Evolutionary conservation across 1,284 basidiomycete species (phyloP).

Genomic region (Leccinum variabile): DNA sequence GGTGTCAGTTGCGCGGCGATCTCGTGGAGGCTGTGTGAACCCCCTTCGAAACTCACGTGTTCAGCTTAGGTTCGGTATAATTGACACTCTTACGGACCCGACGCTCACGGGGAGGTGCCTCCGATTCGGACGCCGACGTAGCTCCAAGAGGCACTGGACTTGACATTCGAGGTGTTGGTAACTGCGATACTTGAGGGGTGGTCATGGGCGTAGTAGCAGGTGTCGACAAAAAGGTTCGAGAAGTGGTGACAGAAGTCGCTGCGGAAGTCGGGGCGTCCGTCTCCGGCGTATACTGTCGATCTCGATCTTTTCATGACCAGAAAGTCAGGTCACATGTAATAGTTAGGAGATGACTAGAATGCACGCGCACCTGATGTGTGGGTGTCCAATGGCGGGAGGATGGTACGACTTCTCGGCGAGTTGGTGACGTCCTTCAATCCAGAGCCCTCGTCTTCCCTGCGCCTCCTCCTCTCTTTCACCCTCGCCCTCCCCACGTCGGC

Average conservation of each 20-base stretch:
- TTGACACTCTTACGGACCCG: constrained; percentile 80
- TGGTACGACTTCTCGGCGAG: constrained; percentile 41
- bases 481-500: constrained; percentile 31
- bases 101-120: constrained; percentile 53
- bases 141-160: constrained; percentile 46
- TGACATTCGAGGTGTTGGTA: constrained; percentile 48
- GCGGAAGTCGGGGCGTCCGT: constrained; percentile 37
- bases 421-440: constrained; percentile 67
- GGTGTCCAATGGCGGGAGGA: constrained; percentile 41
- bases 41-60: constrained; percentile 63
- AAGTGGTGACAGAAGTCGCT: constrained; percentile 37
- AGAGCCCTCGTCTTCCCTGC: constrained; percentile 39
- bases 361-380: constrained; percentile 35
- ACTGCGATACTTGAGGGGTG: constrained; percentile 34
- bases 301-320: constrained; percentile 37
- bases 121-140: constrained; percentile 38
- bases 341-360: neutral
- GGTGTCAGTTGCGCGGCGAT: constrained; percentile 14
- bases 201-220: constrained; percentile 43
- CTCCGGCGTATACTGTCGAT: constrained; percentile 42
- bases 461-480: constrained; percentile 43
- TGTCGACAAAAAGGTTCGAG: constrained; percentile 43
- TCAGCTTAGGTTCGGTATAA: constrained; percentile 86
- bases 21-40: constrained; percentile 2
- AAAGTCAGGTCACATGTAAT: constrained; percentile 12